These are phyloP conservation scores for Berkeleyomyces basicola DNA, from an alignment of 2,329 filamentous ascomycete species.

Conservation along the genomic window DNA sequence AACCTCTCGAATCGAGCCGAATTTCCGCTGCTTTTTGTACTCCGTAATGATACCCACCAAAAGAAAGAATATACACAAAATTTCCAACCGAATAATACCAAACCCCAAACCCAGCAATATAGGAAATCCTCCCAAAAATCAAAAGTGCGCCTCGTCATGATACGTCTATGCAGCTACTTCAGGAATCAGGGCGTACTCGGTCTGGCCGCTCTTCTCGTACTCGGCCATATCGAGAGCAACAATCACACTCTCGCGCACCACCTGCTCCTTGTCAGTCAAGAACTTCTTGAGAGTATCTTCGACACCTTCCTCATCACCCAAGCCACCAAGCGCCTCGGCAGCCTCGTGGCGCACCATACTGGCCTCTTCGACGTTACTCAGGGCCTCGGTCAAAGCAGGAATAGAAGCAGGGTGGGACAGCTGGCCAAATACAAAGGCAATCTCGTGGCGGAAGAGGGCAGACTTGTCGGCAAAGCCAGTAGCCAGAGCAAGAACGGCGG, in stretches of 20 bases:
- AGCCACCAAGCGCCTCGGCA: conserved; percentile 82
- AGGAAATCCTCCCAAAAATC: neutral
- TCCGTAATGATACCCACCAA: conserved; percentile 14
- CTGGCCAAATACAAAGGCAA: conserved; percentile 96
- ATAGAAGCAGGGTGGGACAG: conserved; percentile 94
- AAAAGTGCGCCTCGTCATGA: neutral
- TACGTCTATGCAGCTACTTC: conserved; percentile 30
- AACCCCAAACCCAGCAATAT: neutral
- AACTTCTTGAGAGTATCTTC: conserved; percentile 72
- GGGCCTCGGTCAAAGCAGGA: conserved; percentile 61
- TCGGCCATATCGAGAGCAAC: conserved; percentile 97
- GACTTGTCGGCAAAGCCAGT: conserved; percentile 73
- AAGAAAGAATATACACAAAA: conserved; percentile 13
- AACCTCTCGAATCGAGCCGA: conserved; percentile 7
- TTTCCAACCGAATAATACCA: conserved; percentile 8
- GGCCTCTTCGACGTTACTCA: conserved; percentile 65
- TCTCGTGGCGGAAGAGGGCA: conserved; percentile 90
- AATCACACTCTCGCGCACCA: conserved; percentile 86
- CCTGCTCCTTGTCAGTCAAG: conserved; percentile 76
- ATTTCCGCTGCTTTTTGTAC: conserved; percentile 9
- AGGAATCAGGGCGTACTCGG: conserved; percentile 85
- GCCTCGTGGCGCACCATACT: conserved; percentile 98
- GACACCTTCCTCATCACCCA: conserved; percentile 86
- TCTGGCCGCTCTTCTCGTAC: conserved; percentile 75
- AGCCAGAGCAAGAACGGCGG: conserved; percentile 74